These are phyloP conservation scores for Aspergillus diversus DNA, from an alignment of 495 filamentous ascomycete genomes.

Conservation along the genomic window DNA sequence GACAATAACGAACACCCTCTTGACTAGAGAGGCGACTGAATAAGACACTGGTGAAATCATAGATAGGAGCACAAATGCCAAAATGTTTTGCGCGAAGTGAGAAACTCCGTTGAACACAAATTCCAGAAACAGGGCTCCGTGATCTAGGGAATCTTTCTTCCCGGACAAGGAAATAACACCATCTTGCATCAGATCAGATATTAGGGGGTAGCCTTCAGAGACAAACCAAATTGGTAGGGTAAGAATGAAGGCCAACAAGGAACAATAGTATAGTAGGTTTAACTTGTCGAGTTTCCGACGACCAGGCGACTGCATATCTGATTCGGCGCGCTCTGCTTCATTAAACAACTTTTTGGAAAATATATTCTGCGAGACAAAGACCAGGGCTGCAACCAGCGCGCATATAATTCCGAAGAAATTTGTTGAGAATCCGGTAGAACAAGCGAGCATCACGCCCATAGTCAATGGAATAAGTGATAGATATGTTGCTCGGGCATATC, in stretches of 20 bases:
- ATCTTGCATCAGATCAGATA: slow-evolving; percentile 48
- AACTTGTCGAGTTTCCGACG: slow-evolving; percentile 89
- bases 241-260: slow-evolving; percentile 83
- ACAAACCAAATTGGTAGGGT: slow-evolving; percentile 95
- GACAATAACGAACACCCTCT: slow-evolving; percentile 95
- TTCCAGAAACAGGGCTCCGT: slow-evolving; percentile 75
- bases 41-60: slow-evolving; percentile 96
- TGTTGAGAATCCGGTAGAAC: slow-evolving; percentile 83
- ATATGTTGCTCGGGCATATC: slow-evolving; percentile 87
- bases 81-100: slow-evolving; percentile 94
- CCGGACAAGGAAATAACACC: slow-evolving; percentile 71
- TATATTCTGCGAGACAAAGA: slow-evolving; percentile 99
- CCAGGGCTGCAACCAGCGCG: slow-evolving; percentile 82
- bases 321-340: slow-evolving; percentile 80
- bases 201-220: slow-evolving; percentile 77
- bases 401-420: slow-evolving; percentile 87
- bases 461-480: slow-evolving; percentile 91
- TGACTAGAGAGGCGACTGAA: slow-evolving; percentile 91
- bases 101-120: slow-evolving; percentile 97
- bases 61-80: slow-evolving; percentile 89
- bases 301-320: slow-evolving; percentile 59
- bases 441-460: slow-evolving; percentile 90
- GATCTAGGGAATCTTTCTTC: slow-evolving; percentile 72
- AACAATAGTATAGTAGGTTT: slow-evolving; percentile 95
- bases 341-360: slow-evolving; percentile 99